Evolutionary conservation across 305 asterid genomes (phyloP).

Genomic region (Salvia sclarea): DNA sequence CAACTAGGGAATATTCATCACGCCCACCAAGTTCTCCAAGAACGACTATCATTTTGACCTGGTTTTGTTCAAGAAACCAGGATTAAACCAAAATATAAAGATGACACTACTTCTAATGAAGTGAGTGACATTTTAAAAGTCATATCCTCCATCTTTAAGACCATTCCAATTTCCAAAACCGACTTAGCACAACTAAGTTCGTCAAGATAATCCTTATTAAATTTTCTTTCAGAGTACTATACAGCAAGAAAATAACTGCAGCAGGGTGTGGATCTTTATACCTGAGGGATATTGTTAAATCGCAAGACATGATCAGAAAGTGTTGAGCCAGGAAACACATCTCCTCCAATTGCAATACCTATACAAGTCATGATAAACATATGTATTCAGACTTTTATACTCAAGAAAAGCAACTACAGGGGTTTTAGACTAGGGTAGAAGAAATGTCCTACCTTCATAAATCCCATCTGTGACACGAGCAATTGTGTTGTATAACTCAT

Average conservation of each 20-base stretch:
- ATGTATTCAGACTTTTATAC: slow-evolving; percentile 19
- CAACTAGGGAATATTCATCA: slow-evolving; percentile 97
- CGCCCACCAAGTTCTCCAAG: slow-evolving; percentile 99
- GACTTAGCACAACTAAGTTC: not conserved
- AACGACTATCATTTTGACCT: slow-evolving; percentile 95
- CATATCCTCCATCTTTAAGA: not conserved
- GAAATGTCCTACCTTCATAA: slow-evolving; percentile 70
- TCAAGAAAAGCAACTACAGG: slow-evolving; percentile 19
- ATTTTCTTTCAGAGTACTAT: not conserved
- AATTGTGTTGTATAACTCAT: slow-evolving; percentile 83
- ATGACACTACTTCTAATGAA: not conserved
- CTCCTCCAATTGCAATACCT: slow-evolving; percentile 99
- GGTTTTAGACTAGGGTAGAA: slow-evolving; percentile 18
- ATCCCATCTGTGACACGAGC: slow-evolving; percentile 98
- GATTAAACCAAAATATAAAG: slow-evolving; percentile 23
- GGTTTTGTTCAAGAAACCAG: slow-evolving; percentile 34
- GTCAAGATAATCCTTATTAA: slow-evolving; percentile 1
- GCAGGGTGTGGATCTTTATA: slow-evolving; percentile 30
- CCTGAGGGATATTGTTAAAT: slow-evolving; percentile 97
- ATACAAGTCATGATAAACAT: slow-evolving; percentile 22
- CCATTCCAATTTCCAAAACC: not conserved
- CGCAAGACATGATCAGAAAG: slow-evolving; percentile 98
- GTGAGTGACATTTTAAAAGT: not conserved
- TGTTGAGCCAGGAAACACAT: slow-evolving; percentile 97
- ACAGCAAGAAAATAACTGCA: slow-evolving; percentile 1